Evolutionary conservation across 345 rosid species (phyloP), one percentile per base, ranked within the genome.

Genomic region (Citrus australasica): DNA sequence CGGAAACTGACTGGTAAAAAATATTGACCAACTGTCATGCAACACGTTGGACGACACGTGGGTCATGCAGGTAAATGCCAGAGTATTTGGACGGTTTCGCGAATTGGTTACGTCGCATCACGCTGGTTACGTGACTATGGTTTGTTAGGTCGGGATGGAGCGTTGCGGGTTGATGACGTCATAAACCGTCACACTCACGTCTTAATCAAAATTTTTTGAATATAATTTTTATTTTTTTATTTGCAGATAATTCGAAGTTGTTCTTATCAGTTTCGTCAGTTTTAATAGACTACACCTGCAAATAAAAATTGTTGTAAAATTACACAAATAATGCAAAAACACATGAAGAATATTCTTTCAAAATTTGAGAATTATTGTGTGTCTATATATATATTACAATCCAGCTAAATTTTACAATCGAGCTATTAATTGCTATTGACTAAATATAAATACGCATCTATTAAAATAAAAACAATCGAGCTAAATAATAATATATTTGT

Each of bases 111-210:
- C 83, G 85, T 80, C 83, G 51, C 53, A 60, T 82, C 87, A 66
- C 85, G 75, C 77, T 14, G 83, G 84, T 81, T 84, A 73, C 84
- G 82, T 86, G 89, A 79, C 66, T 37, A 6, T 17, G 48, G 46
- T n/a, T 19, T 19, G 82, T 86, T 82, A 28, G 73, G 85, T 83
- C 3, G 28, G 30, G 81, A 77, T 67, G 70, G 85, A 84, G 69
- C 78, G 69, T 77, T 69, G 58, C 79, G 55, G 71, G 68, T 64
- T 32, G 64, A 38, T 71, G 74, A 79, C 68, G 83, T 74, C 46
- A 38, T 71, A 10, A 17, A 8, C 2, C 73, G 67, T 22, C 17
- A 8, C 25, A 0, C 24, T 53, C 7, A 69, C 78, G 46, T 76
- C 73, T 17, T 32, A 74, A 67, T 76, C 9, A 28, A 38, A 25